Base-by-base conservation (phyloP, 2,329 filamentous ascomycete genomes). In the Raffaelea deltoideospora region DNA sequence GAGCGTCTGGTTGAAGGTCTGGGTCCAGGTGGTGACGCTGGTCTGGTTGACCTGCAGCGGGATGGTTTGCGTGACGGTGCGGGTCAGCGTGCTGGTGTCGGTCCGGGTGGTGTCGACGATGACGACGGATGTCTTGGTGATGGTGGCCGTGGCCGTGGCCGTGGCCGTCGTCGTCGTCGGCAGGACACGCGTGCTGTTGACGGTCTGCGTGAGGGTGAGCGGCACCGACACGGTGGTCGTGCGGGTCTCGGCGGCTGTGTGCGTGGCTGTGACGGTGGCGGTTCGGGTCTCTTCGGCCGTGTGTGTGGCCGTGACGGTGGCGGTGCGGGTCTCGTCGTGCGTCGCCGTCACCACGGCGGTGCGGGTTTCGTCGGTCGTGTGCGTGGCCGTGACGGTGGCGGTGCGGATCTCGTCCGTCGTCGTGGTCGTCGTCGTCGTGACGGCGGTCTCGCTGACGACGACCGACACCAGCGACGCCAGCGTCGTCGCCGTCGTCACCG, bases 381-480 rank as follows among this genome's bases (percentile, higher is more conserved):
- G 13, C 13, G 32, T 33, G 10, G 22, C 11, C n/a, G 32, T 33
- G n/a, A 10, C 24, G 5, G 33, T 34, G 20, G 37, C 22, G 17
- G 21, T n/a, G n/a, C n/a, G 30, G 15, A 31, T 17, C 6, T 18
- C 14, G n/a, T 33, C 33, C 4, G 31, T 19, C 1, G 37, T 13
- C 9, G 33, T 38, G 5, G 33, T 2, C 0, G 37, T 39, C 23
- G 29, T 28, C 24, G 37, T 39, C 28, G 27, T 24, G 18, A 36
- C 26, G 10, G 37, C 37, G 5, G 37, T 39, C 33, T 39, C 23
- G 30, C 19, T 39, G 14, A 39, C 30, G 11, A 39, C 33, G 3
- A 39, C 33, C 2, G 33, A 36, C 3, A 36, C n/a, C 1, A 39
- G 6, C 3, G 37, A 39, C 8, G 23, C 19, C 6, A 33, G 19